A percentile compares a stretch with the other conserved stretches of the same genome.
Conservation (phyloP, 2,329 filamentous ascomycete genomes). For the Monascus ruber region DNA sequence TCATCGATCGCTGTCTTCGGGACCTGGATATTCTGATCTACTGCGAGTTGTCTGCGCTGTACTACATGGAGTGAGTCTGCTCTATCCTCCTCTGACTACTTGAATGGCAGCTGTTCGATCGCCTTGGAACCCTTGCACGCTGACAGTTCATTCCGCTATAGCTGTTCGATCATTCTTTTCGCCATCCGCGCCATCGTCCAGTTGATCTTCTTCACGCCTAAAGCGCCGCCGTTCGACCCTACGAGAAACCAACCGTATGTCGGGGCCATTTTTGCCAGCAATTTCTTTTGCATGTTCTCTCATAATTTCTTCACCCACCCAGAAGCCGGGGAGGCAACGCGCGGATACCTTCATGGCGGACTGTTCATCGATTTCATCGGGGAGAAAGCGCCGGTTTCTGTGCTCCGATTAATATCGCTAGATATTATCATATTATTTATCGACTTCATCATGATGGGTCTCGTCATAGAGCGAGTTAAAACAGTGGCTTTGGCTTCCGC, state of each 20-base stretch:
- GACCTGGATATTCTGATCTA: conserved; percentile 50
- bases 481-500: conserved; percentile 11
- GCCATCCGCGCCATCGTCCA: conserved; percentile 44
- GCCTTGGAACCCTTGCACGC: neutral
- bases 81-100: neutral
- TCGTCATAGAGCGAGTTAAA: conserved; percentile 41
- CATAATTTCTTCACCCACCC: conserved; percentile 45
- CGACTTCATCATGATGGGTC: conserved; percentile 47
- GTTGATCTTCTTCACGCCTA: conserved; percentile 48
- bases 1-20: conserved; percentile 46
- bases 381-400: conserved; percentile 46
- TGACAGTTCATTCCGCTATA: conserved; percentile 12
- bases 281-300: conserved; percentile 44
- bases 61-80: conserved; percentile 50
- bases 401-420: conserved; percentile 40
- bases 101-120: neutral
- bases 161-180: conserved; percentile 49
- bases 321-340: conserved; percentile 38
- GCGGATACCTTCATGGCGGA: conserved; percentile 50
- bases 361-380: conserved; percentile 55
- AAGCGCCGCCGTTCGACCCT: conserved; percentile 41
- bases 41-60: conserved; percentile 49
- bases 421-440: conserved; percentile 44
- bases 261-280: conserved; percentile 42
- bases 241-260: conserved; percentile 43